Evolutionary conservation across 2,329 filamentous ascomycete species (phyloP).

Genomic region (Talaromyces sp.): DNA sequence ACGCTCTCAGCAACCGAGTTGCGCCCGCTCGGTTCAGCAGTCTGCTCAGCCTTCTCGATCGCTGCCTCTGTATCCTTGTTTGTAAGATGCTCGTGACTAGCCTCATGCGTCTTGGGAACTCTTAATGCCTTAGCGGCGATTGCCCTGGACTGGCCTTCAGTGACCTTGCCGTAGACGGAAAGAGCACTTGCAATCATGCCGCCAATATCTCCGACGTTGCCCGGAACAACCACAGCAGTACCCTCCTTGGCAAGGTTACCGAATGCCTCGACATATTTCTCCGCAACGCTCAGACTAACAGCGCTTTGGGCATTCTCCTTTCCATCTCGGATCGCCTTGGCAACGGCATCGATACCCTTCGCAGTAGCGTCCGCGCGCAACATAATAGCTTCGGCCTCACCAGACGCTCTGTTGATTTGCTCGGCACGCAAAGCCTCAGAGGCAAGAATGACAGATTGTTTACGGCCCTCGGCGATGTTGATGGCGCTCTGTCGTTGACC

Average conservation of each 20-base stretch:
- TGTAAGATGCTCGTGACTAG: constrained; percentile 10
- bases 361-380: constrained; percentile 85
- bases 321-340: constrained; percentile 69
- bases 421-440: constrained; percentile 88
- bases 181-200: constrained; percentile 96
- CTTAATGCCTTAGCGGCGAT: constrained; percentile 47
- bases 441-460: constrained; percentile 93
- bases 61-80: constrained; percentile 15
- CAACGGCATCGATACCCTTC: constrained; percentile 81
- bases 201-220: constrained; percentile 93
- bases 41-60: constrained; percentile 32
- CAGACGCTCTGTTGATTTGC: constrained; percentile 86
- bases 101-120: constrained; percentile 21
- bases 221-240: constrained; percentile 90
- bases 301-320: constrained; percentile 74
- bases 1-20: constrained; percentile 48
- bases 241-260: constrained; percentile 89
- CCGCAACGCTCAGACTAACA: constrained; percentile 81
- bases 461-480: constrained; percentile 96
- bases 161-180: constrained; percentile 92
- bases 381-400: constrained; percentile 90
- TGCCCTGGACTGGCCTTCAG: constrained; percentile 69
- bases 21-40: constrained; percentile 25
- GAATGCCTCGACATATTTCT: constrained; percentile 98
- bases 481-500: constrained; percentile 96